A percentile compares a stretch with the other conserved stretches of the same genome.
phyloP scores from a whole-genome alignment of 345 rosid genomes.

The Brassica incana region DNA sequence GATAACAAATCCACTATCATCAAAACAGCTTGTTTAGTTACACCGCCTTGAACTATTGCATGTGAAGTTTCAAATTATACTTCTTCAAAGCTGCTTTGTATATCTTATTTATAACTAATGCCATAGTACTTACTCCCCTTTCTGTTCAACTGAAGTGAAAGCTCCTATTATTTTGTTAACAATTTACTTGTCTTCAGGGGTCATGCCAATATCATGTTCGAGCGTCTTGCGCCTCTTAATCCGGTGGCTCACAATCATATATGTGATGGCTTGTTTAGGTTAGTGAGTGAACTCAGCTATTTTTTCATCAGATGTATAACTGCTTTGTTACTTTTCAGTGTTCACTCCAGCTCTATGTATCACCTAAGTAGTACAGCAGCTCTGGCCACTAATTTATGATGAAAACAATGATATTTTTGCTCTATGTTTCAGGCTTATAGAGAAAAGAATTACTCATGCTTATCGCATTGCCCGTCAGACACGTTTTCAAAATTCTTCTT shows the following conservation, averaged over 20 bases:
- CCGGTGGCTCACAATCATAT: conserved; percentile 90
- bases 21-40: conserved; percentile 21
- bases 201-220: conserved; percentile 79
- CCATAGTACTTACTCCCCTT: neutral
- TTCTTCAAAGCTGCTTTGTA: conserved; percentile 19
- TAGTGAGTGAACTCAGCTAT: conserved; percentile 26
- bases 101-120: neutral
- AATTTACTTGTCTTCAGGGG: conserved; percentile 52
- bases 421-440: conserved; percentile 69
- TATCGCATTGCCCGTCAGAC: conserved; percentile 60
- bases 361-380: conserved; percentile 9
- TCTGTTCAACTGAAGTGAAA: conserved; percentile 16
- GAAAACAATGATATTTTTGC: conserved; percentile 14
- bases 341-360: conserved; percentile 17
- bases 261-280: conserved; percentile 83
- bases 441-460: conserved; percentile 59
- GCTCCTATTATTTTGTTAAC: neutral
- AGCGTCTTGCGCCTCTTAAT: conserved; percentile 80
- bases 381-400: conserved; percentile 22
- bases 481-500: conserved; percentile 53
- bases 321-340: conserved; percentile 4
- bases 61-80: conserved; percentile 12
- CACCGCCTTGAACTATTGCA: conserved; percentile 9
- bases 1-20: conserved; percentile 14
- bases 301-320: conserved; percentile 14